Base-by-base conservation (phyloP, 2,329 filamentous ascomycete species). In the Trichoderma koningiopsis region DNA sequence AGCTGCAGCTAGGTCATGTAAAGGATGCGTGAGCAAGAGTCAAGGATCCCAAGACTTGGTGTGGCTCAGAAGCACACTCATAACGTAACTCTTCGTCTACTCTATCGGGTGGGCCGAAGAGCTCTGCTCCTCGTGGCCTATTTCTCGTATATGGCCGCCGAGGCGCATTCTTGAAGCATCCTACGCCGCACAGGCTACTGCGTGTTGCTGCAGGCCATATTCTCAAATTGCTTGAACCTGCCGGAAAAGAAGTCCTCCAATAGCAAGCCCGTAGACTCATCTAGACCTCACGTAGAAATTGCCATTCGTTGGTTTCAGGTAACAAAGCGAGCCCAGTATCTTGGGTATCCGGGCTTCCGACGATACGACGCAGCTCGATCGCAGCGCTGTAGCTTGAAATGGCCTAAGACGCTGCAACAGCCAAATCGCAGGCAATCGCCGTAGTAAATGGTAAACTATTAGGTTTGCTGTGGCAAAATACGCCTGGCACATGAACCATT, bases 401-500 rank as follows among this genome's bases (percentile, higher is more conserved):
- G 43, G 63, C 27, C 40, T 33, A 43, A 43, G 3, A 37, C 37
- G 63, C 53, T 22, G 49, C 63, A 52, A 22, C 53, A 55, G 33
- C 33, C n/a, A 43, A 19, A 29, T 57, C 55, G 40, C 31, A 55
- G 16, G 31, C 63, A 31, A 31, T 66, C 49, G 49, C 58, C 11
- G 43, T 22, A 47, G 22, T 16, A 57, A 10, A 27, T 22, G 33
- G 22, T 16, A 57, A 10, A 27, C 27, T 49, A 59, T 31, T 47
- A 67, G 55, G 55, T 49, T 67, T 59, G 63, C 37, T 10, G 63
- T 59, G 63, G 63, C 63, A 22, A 67, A 59, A 35, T n/a, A 43
- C 49, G 29, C 22, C 14, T 58, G n/a, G 33, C 43, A 53, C 60
- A 33, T 24, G 63, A 33, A 33, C 60, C 37, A 59, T 27, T 10